Conservation (phyloP, 768 basidiomycete species). For the Termitomyces sp. region DNA sequence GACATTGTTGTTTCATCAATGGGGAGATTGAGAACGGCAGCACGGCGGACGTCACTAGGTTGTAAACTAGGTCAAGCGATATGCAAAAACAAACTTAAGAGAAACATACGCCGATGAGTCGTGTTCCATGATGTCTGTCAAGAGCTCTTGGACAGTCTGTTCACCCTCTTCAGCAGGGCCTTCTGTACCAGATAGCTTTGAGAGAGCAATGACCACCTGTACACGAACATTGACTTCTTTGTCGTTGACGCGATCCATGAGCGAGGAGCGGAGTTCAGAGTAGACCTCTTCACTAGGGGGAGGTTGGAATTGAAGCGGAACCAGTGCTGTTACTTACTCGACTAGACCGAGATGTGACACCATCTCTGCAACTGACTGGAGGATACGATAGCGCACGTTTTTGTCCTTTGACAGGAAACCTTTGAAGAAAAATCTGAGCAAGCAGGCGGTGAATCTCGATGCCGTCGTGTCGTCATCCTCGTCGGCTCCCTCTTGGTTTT, state of each 20-base stretch:
- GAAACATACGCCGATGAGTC: constrained; percentile 71
- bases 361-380: constrained; percentile 76
- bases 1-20: constrained; percentile 51
- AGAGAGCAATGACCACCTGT: constrained; percentile 76
- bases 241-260: constrained; percentile 73
- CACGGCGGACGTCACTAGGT: constrained; percentile 80
- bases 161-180: constrained; percentile 49
- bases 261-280: constrained; percentile 46
- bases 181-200: constrained; percentile 71
- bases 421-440: constrained; percentile 64
- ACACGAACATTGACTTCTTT: constrained; percentile 74
- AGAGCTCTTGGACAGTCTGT: constrained; percentile 47
- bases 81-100: neutral
- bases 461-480: constrained; percentile 56
- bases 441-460: constrained; percentile 59
- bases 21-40: constrained; percentile 68
- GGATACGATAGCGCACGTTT: constrained; percentile 72
- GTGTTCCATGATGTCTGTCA: constrained; percentile 60
- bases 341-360: constrained; percentile 77
- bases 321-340: constrained; percentile 52
- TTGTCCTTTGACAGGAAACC: constrained; percentile 89
- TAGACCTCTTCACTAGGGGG: constrained; percentile 71
- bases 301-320: neutral
- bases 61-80: neutral
- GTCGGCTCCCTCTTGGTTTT: constrained; percentile 34